Evolutionary conservation across 148 eudicot species (phyloP).

Genomic region (Rheum nobile): DNA sequence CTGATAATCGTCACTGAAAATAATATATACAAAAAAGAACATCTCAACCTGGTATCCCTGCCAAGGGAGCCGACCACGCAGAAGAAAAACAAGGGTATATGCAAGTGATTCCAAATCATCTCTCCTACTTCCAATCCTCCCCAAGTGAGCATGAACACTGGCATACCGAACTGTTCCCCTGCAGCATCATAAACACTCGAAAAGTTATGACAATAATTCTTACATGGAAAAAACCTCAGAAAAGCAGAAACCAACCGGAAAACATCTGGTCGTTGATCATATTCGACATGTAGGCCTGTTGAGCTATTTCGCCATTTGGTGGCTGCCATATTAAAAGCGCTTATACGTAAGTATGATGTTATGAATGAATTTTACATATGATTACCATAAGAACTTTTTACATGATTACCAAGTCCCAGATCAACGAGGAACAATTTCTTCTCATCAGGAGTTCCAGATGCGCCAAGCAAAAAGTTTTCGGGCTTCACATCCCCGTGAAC

Average conservation of each 20-base stretch:
- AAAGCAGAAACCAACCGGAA: slow-evolving; percentile 37
- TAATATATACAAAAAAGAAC: slow-evolving; percentile 2
- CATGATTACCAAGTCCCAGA: slow-evolving; percentile 67
- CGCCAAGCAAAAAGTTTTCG: slow-evolving; percentile 89
- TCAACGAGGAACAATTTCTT: slow-evolving; percentile 85
- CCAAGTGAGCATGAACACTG: slow-evolving; percentile 96
- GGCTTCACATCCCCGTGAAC: slow-evolving; percentile 98
- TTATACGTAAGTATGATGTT: not conserved
- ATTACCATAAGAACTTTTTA: not conserved
- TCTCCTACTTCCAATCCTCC: slow-evolving; percentile 88
- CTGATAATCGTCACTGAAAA: not conserved
- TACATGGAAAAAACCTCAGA: not conserved
- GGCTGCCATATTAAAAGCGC: slow-evolving; percentile 33
- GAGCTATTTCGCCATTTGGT: slow-evolving; percentile 61
- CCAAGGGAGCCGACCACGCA: slow-evolving; percentile 94
- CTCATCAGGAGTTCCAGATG: slow-evolving; percentile 74
- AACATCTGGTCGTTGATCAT: slow-evolving; percentile 92
- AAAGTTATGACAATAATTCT: not conserved
- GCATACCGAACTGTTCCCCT: slow-evolving; percentile 98
- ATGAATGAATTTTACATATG: not conserved
- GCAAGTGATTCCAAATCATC: slow-evolving; percentile 98
- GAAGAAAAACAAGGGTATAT: slow-evolving; percentile 81
- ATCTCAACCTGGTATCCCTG: slow-evolving; percentile 73
- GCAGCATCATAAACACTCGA: slow-evolving; percentile 10
- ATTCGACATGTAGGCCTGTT: slow-evolving; percentile 73